phyloP scores from a whole-genome alignment of 2,329 filamentous ascomycete genomes.

The Curvularia hawaiiensis region DNA sequence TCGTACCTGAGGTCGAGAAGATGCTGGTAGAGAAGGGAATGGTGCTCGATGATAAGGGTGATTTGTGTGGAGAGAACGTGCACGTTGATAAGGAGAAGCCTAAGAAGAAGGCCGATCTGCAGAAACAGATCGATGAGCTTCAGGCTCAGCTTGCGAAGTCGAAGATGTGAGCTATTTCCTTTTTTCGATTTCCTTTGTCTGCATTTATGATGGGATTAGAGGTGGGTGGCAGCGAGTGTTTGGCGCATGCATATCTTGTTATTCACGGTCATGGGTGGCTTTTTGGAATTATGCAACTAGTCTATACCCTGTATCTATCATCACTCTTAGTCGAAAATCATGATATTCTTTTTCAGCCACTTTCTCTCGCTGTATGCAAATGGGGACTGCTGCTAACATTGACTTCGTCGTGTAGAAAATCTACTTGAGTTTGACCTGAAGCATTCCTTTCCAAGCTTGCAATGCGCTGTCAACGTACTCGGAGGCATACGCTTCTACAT shows the following conservation, averaged over 20 bases:
- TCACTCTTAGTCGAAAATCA: background rate
- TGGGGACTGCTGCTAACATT: background rate
- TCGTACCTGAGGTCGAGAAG: constrained; percentile 46
- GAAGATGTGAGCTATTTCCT: background rate
- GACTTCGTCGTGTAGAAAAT: background rate
- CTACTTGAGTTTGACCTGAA: constrained; percentile 44
- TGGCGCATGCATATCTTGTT: background rate
- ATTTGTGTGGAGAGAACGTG: constrained; percentile 16
- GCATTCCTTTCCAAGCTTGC: constrained; percentile 38
- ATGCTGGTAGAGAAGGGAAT: constrained; percentile 41
- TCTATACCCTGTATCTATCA: background rate
- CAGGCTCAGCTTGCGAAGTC: constrained; percentile 3
- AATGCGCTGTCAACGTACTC: constrained; percentile 42
- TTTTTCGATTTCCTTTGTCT: background rate
- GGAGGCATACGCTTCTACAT: constrained; percentile 32
- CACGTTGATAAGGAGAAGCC: constrained; percentile 11
- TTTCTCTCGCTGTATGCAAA: background rate
- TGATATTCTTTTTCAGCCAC: background rate
- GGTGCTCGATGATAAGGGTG: constrained; percentile 22
- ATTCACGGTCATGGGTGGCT: background rate
- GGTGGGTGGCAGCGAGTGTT: background rate
- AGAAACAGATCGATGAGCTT: constrained; percentile 8
- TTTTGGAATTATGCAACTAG: background rate
- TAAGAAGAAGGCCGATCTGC: constrained; percentile 10
- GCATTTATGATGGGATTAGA: background rate